Percentiles rank a stretch among this genome's conserved stretches.
Evolutionary conservation across 306 rosid genomes (phyloP).

Genomic region (Parietaria judaica): DNA sequence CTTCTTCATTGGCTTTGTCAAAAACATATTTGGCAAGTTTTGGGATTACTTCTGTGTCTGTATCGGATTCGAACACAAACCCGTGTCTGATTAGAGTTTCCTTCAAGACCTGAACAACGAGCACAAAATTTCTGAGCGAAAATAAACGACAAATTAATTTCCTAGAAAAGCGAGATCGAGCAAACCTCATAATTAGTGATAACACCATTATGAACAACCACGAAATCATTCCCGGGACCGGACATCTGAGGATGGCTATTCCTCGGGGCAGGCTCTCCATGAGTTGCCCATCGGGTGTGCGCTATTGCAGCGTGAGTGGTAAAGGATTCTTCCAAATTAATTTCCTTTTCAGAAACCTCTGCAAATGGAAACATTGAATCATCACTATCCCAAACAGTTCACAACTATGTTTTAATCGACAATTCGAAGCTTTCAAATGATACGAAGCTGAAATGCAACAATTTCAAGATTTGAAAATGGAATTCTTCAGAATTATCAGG

Average conservation of each 20-base stretch:
- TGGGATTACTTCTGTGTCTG: conserved; percentile 96
- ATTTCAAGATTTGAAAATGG: no score
- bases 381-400: background rate
- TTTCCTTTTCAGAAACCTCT: conserved; percentile 57
- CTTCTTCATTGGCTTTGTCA: conserved; percentile 82
- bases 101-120: conserved; percentile 64
- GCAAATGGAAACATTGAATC: conserved; percentile 15
- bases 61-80: conserved; percentile 77
- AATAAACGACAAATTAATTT: conserved; percentile 1
- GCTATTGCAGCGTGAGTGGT: conserved; percentile 80
- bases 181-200: conserved; percentile 85
- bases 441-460: no score
- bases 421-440: no score
- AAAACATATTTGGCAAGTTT: conserved; percentile 91
- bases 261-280: conserved; percentile 89
- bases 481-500: background rate
- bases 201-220: conserved; percentile 93
- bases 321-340: conserved; percentile 65
- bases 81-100: conserved; percentile 75
- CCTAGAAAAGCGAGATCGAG: background rate
- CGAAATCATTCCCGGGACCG: conserved; percentile 62
- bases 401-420: no score
- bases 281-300: conserved; percentile 98
- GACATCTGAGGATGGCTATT: conserved; percentile 95
- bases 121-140: conserved; percentile 11